phyloP scores from a whole-genome alignment of 2,329 filamentous ascomycete genomes.

The Aspergillus melleus region DNA sequence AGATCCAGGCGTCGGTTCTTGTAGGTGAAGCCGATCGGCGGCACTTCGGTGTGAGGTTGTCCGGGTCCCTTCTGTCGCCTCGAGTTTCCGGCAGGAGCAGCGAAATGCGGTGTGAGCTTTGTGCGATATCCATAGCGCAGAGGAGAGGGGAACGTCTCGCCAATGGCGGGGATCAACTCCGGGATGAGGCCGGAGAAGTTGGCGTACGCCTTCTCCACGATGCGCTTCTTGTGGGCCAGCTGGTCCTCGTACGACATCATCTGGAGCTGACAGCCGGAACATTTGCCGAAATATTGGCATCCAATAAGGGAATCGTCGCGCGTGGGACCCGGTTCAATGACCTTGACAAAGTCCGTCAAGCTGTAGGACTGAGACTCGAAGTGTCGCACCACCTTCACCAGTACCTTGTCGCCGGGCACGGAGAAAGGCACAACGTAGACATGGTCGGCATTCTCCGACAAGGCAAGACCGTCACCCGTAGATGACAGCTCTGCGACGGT shows the following conservation, averaged over 20 bases:
- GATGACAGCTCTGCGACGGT: slow-evolving; percentile 82
- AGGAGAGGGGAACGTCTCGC: slow-evolving; percentile 85
- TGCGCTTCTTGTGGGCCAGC: slow-evolving; percentile 76
- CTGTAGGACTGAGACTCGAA: slow-evolving; percentile 66
- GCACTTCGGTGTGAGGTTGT: slow-evolving; percentile 54
- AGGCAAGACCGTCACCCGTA: slow-evolving; percentile 84
- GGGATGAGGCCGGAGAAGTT: slow-evolving; percentile 85
- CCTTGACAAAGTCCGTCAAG: slow-evolving; percentile 77
- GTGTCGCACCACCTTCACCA: slow-evolving; percentile 77
- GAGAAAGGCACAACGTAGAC: slow-evolving; percentile 88
- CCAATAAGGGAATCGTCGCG: slow-evolving; percentile 75
- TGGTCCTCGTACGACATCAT: slow-evolving; percentile 91
- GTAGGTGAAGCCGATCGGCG: slow-evolving; percentile 84
- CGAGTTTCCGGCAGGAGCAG: slow-evolving; percentile 63
- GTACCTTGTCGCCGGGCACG: slow-evolving; percentile 78
- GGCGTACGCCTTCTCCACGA: slow-evolving; percentile 86
- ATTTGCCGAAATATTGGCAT: slow-evolving; percentile 84
- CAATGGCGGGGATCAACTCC: slow-evolving; percentile 71
- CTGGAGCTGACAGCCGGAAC: slow-evolving; percentile 94
- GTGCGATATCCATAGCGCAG: slow-evolving; percentile 92
- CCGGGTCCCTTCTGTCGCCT: slow-evolving; percentile 53
- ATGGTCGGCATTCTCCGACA: slow-evolving; percentile 64
- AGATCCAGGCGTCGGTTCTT: slow-evolving; percentile 79
- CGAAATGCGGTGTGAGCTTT: slow-evolving; percentile 95
- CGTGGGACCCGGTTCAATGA: slow-evolving; percentile 69